phyloP scores from a whole-genome alignment of 352 stramenopile species.

The Phytophthora citricola region DNA sequence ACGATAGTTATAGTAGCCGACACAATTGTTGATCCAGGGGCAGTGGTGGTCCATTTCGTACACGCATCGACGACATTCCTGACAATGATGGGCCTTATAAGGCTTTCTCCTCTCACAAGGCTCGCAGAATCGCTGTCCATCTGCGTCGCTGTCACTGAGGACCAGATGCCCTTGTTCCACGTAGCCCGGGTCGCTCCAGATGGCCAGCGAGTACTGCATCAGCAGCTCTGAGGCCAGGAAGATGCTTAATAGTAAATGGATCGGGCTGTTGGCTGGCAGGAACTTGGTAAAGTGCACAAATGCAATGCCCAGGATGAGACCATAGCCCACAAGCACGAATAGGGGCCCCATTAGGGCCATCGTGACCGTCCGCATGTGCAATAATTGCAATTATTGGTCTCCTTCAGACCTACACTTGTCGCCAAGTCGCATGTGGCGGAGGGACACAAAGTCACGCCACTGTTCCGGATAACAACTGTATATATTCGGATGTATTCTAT shows the following conservation, averaged over 20 bases:
- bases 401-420: constrained; percentile 18
- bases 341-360: constrained; percentile 20
- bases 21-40: constrained; percentile 98
- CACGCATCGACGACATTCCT: constrained; percentile 90
- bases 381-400: neutral
- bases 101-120: constrained; percentile 39
- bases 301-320: constrained; percentile 36
- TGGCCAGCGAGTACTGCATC: constrained; percentile 49
- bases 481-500: constrained; percentile 3
- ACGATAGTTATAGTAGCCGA: constrained; percentile 96
- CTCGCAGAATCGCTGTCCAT: constrained; percentile 20
- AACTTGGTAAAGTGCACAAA: constrained; percentile 46
- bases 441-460: constrained; percentile 20
- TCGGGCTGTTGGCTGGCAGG: constrained; percentile 14
- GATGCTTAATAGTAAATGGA: constrained; percentile 28
- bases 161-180: constrained; percentile 25
- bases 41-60: constrained; percentile 98
- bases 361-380: neutral
- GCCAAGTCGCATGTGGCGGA: constrained; percentile 26
- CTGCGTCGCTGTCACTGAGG: neutral
- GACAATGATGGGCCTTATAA: constrained; percentile 62
- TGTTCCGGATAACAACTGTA: constrained; percentile 1
- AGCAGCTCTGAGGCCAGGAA: constrained; percentile 47
- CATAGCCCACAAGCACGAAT: constrained; percentile 42
- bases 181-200: constrained; percentile 50